A percentile compares a stretch with the other conserved stretches of the same genome.
Evolutionary conservation across 129 eudicot species (phyloP).

Genomic region (Flaveria bidentis): DNA sequence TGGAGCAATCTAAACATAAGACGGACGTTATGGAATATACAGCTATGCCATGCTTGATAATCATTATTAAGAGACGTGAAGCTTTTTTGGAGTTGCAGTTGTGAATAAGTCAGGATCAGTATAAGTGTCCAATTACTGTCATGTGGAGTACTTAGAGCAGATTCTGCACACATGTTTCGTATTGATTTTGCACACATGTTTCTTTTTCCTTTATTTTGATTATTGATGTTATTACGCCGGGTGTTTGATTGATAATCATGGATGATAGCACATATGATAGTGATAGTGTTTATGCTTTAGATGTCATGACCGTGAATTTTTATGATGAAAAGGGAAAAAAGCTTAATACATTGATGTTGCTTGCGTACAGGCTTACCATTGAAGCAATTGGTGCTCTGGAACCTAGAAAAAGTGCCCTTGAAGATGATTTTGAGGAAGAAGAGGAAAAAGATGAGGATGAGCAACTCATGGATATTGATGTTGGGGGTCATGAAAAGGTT

Average conservation of each 20-base stretch:
- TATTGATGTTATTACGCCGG: too few species aligned
- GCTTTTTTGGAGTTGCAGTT: slow-evolving; percentile 13
- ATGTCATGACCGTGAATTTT: not conserved
- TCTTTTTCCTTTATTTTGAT: too few species aligned
- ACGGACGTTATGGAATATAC: not conserved
- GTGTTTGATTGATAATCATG: too few species aligned
- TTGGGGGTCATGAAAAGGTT: slow-evolving; percentile 69
- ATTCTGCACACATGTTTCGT: not conserved
- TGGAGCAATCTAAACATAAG: not conserved
- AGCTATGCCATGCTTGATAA: too few species aligned
- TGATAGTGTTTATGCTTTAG: not conserved
- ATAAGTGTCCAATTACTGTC: not conserved
- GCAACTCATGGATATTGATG: slow-evolving; percentile 68
- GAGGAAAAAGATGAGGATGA: slow-evolving; percentile 97
- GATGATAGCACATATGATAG: not conserved
- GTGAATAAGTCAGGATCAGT: not conserved
- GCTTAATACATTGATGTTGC: slow-evolving; percentile 2
- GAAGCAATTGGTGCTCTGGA: slow-evolving; percentile 76
- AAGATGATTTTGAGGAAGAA: slow-evolving; percentile 98
- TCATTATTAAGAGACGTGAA: not conserved
- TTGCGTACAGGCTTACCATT: slow-evolving; percentile 62
- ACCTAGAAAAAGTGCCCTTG: slow-evolving; percentile 92
- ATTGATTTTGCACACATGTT: not conserved
- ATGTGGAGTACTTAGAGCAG: not conserved
- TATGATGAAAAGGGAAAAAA: not conserved